A percentile compares a stretch with the other conserved stretches of the same genome.
phyloP scores from a whole-genome alignment of 2,329 filamentous ascomycete species.

The Ascochyta lentis region DNA sequence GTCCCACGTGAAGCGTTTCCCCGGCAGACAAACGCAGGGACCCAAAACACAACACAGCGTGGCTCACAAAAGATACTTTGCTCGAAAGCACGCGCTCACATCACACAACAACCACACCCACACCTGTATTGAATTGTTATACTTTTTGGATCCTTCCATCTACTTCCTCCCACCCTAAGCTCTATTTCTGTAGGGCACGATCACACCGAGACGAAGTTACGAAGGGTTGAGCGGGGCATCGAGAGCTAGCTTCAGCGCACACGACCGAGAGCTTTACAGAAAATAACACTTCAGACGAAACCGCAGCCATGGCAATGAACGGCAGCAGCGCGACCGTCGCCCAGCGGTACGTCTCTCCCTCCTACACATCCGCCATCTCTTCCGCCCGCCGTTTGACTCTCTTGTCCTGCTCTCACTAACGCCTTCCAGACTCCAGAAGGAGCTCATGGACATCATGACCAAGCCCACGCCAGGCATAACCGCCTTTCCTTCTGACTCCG shows the following conservation, averaged over 20 bases:
- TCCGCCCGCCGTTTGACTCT: background rate
- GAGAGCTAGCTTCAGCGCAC: conserved; percentile 3
- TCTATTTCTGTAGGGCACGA: background rate
- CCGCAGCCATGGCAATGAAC: conserved; percentile 39
- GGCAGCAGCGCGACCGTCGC: conserved; percentile 54
- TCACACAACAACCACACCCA: background rate
- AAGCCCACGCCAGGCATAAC: conserved; percentile 91
- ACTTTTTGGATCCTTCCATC: background rate
- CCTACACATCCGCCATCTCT: conserved; percentile 46
- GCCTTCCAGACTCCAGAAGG: conserved; percentile 79
- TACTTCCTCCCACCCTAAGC: background rate
- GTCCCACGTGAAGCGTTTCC: conserved; percentile 22
- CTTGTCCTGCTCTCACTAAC: conserved; percentile 18
- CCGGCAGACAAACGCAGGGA: conserved; percentile 25
- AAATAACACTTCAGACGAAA: conserved; percentile 1
- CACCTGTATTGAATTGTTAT: background rate
- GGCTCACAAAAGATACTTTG: conserved; percentile 1
- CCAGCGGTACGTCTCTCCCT: conserved; percentile 50
- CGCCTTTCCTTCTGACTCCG: conserved; percentile 91
- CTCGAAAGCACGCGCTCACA: background rate
- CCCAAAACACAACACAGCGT: conserved; percentile 27
- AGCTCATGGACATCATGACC: conserved; percentile 98
- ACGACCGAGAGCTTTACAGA: background rate
- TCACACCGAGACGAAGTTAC: background rate
- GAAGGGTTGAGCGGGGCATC: background rate